A percentile compares a stretch with the other conserved stretches of the same genome.
Conservation (phyloP, 768 basidiomycete genomes). For the Solioccasus polychromus region DNA sequence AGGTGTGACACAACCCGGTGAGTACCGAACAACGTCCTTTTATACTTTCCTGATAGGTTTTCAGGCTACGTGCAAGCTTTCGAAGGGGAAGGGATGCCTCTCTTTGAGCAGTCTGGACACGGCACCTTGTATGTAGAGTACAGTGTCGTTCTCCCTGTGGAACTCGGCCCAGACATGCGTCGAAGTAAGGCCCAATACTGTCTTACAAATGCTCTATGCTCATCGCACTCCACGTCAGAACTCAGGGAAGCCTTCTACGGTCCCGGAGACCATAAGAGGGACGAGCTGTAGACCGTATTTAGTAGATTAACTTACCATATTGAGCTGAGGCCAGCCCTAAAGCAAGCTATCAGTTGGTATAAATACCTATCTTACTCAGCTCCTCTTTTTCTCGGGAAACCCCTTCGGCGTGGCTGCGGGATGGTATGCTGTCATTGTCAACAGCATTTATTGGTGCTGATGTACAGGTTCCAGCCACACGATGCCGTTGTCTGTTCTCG, state of each 20-base stretch:
- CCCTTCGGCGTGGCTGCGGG: constrained; percentile 28
- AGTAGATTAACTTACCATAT: constrained; percentile 12
- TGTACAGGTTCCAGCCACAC: constrained; percentile 2
- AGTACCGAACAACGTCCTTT: constrained; percentile 9
- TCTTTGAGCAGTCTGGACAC: constrained; percentile 51
- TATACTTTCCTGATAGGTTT: background rate
- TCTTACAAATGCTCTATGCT: background rate
- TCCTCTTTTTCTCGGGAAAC: constrained; percentile 24
- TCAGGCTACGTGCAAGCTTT: constrained; percentile 85
- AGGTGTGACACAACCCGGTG: constrained; percentile 91
- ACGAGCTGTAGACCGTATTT: constrained; percentile 37
- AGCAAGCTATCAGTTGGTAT: constrained; percentile 2
- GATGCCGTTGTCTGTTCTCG: constrained; percentile 18
- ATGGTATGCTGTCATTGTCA: constrained; percentile 4
- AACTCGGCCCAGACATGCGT: constrained; percentile 63
- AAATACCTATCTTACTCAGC: constrained; percentile 1
- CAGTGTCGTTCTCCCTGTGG: constrained; percentile 81
- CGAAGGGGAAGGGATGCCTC: constrained; percentile 87
- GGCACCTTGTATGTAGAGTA: constrained; percentile 94
- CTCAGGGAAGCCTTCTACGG: constrained; percentile 52
- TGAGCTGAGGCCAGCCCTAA: constrained; percentile 29
- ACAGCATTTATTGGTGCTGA: constrained; percentile 2
- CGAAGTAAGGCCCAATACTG: constrained; percentile 57
- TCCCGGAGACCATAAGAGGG: constrained; percentile 30
- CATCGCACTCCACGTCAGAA: constrained; percentile 39